These are phyloP conservation scores for Garcia nutans DNA, from an alignment of 345 rosid species.

Conservation along the genomic window DNA sequence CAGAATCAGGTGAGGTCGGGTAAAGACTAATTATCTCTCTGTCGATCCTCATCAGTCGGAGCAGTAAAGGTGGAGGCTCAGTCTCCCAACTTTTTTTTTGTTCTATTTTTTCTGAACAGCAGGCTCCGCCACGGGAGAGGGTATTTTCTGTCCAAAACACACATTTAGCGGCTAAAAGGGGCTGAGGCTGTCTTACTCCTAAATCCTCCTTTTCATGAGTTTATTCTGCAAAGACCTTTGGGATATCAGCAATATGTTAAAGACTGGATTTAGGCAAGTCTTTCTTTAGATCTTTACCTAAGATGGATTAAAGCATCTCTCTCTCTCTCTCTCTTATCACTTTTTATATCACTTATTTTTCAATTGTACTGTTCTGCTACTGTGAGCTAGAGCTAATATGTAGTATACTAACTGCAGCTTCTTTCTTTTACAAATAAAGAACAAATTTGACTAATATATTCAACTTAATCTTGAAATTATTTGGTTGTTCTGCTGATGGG, in stretches of 20 bases:
- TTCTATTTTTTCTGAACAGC: too few relatives aligned
- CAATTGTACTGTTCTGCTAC: not conserved
- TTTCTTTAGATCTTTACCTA: not conserved
- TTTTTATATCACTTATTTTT: not conserved
- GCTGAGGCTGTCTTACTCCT: too few relatives aligned
- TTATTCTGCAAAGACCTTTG: too few relatives aligned
- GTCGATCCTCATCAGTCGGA: too few relatives aligned
- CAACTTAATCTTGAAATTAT: not conserved
- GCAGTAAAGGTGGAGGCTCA: too few relatives aligned
- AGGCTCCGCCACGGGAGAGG: too few relatives aligned
- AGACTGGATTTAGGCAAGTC: conserved; percentile 16
- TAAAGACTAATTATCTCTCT: too few relatives aligned
- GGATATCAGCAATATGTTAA: conserved; percentile 13
- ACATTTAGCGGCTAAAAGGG: too few relatives aligned
- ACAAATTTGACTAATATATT: not conserved
- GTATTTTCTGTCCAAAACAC: not conserved
- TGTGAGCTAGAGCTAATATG: not conserved
- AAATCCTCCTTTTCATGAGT: too few relatives aligned
- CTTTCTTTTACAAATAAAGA: not conserved
- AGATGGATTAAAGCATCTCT: not conserved
- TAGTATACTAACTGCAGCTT: not conserved
- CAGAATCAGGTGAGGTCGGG: too few relatives aligned
- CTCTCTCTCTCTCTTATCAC: not conserved
- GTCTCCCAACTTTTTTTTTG: too few relatives aligned
- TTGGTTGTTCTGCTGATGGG: too few relatives aligned